Base-by-base conservation (phyloP, 768 basidiomycete species). In the Boletus fagicola region DNA sequence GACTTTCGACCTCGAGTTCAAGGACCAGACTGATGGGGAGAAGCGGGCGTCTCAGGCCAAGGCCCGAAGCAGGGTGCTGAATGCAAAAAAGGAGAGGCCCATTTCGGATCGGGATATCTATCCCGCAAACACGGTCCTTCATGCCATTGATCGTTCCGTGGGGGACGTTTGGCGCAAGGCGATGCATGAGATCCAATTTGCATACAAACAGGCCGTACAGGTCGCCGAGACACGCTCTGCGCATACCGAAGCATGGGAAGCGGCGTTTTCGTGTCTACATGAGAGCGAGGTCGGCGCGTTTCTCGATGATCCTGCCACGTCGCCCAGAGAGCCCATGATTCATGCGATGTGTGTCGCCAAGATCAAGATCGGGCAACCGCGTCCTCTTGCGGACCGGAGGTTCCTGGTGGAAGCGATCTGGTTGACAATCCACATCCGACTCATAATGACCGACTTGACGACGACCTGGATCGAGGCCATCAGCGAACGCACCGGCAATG, bases 391-490 rank as follows among this genome's bases (percentile, higher is more conserved):
- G 0, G 85, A 87, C 67, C 75, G 76, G 43, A 77, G 84, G 38
- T 85, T 83, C 70, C 61, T 78, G 13, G 81, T 87, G 9, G 86
- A 88, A 65, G 85, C 84, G 0, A 75, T 85, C 51, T 83, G 81
- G 78, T 61, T 71, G 12, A 80, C 81, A 7, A 66, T 89, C 39
- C 70, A 82, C 28, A 71, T 86, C 28, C 80, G 86, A 4, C 75
- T 85, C 56, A 64, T 72, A 10, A 68, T 90, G 28, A 75, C 69
- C n/a, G 68, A 79, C 39, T 60, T 87, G 55, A 78, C 76, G 3
- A 66, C 56, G 26, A 52, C 63, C 0, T 80, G 81, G 75, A 64
- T 82, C 35, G 71, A 77, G 0, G 68, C 68, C 6, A 54, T 78
- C 18, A 46, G 60, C 38, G 39, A 63, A 35, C 60, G 64, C 43